A percentile compares a stretch with the other conserved stretches of the same genome.
Evolutionary conservation across 2,329 filamentous ascomycete genomes (phyloP).

Genomic region (Zymoseptoria brevis): DNA sequence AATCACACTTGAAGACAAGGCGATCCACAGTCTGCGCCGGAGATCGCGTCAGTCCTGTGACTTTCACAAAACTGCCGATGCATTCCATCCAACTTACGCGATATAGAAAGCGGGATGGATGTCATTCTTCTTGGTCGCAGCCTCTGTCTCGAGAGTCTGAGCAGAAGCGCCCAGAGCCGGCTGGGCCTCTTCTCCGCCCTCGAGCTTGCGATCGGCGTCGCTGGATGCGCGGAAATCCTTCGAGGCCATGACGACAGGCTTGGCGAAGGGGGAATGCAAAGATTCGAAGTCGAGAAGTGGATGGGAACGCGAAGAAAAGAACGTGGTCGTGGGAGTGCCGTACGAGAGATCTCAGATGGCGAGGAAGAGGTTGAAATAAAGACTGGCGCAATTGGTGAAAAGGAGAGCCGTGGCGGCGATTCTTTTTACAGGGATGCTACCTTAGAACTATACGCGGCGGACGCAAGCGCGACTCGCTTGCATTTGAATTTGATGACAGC

Average conservation of each 20-base stretch:
- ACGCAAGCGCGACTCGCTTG: neutral
- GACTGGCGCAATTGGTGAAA: neutral
- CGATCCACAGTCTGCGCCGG: conserved; percentile 58
- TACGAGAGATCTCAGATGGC: neutral
- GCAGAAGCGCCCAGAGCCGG: conserved; percentile 52
- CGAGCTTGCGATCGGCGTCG: conserved; percentile 57
- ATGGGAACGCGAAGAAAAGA: neutral
- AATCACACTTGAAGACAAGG: conserved; percentile 86
- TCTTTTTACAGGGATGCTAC: neutral
- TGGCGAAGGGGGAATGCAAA: neutral
- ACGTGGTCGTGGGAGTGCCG: neutral
- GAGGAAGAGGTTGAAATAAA: neutral
- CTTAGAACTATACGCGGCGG: too few relatives aligned
- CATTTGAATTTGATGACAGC: neutral
- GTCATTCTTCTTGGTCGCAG: conserved; percentile 49
- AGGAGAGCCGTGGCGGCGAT: neutral
- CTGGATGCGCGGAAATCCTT: conserved; percentile 75
- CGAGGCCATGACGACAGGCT: conserved; percentile 6
- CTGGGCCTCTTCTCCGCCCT: conserved; percentile 60
- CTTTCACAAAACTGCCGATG: neutral
- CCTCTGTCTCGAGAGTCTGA: conserved; percentile 56
- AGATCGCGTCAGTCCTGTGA: neutral
- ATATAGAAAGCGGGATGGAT: conserved; percentile 82
- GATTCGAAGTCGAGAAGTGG: neutral
- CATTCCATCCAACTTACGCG: conserved; percentile 44